These are phyloP conservation scores for Russula virescens DNA, from an alignment of 768 basidiomycete genomes.

Conservation along the genomic window DNA sequence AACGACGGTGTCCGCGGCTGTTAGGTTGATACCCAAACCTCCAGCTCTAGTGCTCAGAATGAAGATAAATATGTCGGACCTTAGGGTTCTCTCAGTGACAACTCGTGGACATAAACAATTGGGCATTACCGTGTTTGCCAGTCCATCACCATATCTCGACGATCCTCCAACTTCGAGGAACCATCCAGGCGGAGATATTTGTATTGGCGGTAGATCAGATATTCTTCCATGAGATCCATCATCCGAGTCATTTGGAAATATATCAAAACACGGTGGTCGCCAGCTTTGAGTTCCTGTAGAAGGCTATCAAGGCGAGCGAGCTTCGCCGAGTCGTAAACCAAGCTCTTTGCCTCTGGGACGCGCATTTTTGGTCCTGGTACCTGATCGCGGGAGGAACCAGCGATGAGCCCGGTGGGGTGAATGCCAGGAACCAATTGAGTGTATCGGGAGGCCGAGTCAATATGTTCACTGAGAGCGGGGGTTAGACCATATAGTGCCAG, in stretches of 20 bases:
- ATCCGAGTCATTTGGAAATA: slow-evolving; percentile 99
- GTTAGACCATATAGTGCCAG: slow-evolving; percentile 83
- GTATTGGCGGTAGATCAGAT: slow-evolving; percentile 93
- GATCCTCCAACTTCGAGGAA: slow-evolving; percentile 89
- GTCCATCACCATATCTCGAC: slow-evolving; percentile 98
- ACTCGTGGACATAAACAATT: slow-evolving; percentile 25
- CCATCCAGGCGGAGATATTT: slow-evolving; percentile 92
- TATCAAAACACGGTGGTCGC: slow-evolving; percentile 88
- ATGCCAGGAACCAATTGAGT: slow-evolving; percentile 51
- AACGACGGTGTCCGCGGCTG: slow-evolving; percentile 91
- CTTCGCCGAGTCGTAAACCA: slow-evolving; percentile 96
- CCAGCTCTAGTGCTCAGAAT: slow-evolving; percentile 91
- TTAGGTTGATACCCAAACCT: slow-evolving; percentile 93
- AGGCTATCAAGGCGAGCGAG: slow-evolving; percentile 83
- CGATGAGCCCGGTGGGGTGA: slow-evolving; percentile 61
- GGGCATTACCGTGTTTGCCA: slow-evolving; percentile 88
- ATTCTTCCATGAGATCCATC: slow-evolving; percentile 99
- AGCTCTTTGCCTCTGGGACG: slow-evolving; percentile 89
- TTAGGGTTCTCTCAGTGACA: slow-evolving; percentile 29
- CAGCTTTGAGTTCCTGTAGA: slow-evolving; percentile 87
- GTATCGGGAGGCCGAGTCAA: slow-evolving; percentile 43
- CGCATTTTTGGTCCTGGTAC: slow-evolving; percentile 80
- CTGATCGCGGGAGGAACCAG: slow-evolving; percentile 60
- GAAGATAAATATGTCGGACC: slow-evolving; percentile 86
- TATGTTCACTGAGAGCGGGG: slow-evolving; percentile 54